A percentile compares a stretch with the other conserved stretches of the same genome.
Conservation (phyloP, 2,329 filamentous ascomycete genomes). For the Nectriaceae sp. region DNA sequence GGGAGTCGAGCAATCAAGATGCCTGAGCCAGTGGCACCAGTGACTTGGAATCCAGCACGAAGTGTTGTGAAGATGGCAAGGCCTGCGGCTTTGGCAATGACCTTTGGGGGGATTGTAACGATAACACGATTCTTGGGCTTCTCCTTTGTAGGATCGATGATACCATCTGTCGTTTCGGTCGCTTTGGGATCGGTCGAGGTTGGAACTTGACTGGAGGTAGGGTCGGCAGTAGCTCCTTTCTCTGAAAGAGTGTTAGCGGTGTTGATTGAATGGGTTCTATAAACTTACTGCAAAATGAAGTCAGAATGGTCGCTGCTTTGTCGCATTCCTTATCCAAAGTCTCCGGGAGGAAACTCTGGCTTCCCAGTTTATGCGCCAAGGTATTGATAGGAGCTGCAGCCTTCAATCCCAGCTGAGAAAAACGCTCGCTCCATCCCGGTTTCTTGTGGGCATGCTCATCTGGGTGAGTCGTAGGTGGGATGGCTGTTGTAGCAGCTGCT, state of each 20-base stretch:
- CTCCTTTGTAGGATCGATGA: conserved; percentile 35
- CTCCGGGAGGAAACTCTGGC: conserved; percentile 83
- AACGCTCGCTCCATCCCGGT: conserved; percentile 31
- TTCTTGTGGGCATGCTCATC: conserved; percentile 19
- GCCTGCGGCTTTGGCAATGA: conserved; percentile 66
- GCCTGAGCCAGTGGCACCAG: conserved; percentile 67
- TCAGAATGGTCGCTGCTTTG: conserved; percentile 83
- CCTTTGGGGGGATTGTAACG: conserved; percentile 57
- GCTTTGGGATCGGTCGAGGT: conserved; percentile 36
- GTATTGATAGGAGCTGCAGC: conserved; percentile 76
- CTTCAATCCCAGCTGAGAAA: conserved; percentile 39
- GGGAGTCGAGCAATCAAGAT: conserved; percentile 62
- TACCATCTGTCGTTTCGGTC: conserved; percentile 25
- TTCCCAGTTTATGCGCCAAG: conserved; percentile 79
- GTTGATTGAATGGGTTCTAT: not conserved
- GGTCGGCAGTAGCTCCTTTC: conserved; percentile 54
- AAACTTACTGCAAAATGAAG: conserved; percentile 78
- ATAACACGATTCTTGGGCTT: conserved; percentile 50
- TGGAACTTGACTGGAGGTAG: conserved; percentile 26
- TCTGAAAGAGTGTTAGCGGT: conserved; percentile 34
- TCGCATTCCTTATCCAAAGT: conserved; percentile 87
- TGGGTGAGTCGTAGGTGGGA: not conserved
- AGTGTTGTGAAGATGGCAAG: conserved; percentile 74
- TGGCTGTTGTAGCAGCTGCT: conserved; percentile 8
- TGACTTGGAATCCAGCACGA: conserved; percentile 65